Conservation (phyloP, 208 protist genomes). For the Strigomonas oncopelti region DNA sequence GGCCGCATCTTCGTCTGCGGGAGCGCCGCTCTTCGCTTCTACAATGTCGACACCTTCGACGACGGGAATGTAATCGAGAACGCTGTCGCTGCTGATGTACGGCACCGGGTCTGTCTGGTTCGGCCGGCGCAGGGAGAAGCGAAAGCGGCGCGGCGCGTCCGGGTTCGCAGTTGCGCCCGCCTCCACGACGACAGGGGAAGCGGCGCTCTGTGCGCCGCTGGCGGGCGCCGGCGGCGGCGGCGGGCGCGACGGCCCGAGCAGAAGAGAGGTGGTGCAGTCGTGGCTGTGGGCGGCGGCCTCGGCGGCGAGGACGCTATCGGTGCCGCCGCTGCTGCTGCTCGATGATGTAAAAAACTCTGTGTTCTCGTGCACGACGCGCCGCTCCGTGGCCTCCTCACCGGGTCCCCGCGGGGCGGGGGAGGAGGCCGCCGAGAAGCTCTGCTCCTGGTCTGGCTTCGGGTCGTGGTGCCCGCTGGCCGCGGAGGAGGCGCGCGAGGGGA, state of each 20-base stretch:
- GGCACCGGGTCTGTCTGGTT: conserved; percentile 21
- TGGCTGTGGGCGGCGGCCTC: not conserved
- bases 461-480: not conserved
- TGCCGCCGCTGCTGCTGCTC: not conserved
- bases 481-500: not conserved
- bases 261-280: not conserved
- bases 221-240: not conserved
- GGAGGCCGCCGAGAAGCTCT: too few species aligned
- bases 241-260: not conserved
- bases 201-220: not conserved
- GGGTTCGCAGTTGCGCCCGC: not conserved
- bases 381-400: not conserved
- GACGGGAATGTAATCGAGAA: conserved; percentile 49
- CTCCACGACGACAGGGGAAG: not conserved
- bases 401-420: not conserved
- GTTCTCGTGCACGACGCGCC: conserved; percentile 3
- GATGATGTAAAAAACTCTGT: not conserved
- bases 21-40: not conserved
- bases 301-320: not conserved
- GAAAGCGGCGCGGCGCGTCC: conserved; percentile 20
- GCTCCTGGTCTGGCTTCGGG: not conserved
- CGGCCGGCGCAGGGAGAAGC: conserved; percentile 44
- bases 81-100: conserved; percentile 34
- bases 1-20: not conserved
- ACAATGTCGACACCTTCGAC: conserved; percentile 47